Percentiles rank a stretch among this genome's conserved stretches.
These are phyloP conservation scores for Solanum dulcamara DNA, from an alignment of 257 asterid genomes.

Conservation along the genomic window DNA sequence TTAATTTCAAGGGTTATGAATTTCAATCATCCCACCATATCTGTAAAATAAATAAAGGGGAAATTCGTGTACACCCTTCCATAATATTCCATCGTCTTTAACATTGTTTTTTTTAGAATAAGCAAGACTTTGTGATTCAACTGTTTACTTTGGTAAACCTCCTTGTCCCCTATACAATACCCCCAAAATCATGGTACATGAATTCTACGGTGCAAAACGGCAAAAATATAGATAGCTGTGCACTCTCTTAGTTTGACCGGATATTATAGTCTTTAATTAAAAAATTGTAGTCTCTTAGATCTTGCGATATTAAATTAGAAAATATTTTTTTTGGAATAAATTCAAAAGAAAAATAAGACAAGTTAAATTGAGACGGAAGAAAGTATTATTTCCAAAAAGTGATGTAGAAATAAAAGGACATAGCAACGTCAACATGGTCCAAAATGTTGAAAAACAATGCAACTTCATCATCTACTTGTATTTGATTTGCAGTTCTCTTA, in stretches of 20 bases:
- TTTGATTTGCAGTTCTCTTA: neutral
- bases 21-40: neutral
- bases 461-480: neutral
- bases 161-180: neutral
- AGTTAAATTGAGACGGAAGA: too few relatives aligned
- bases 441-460: neutral
- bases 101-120: neutral
- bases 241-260: too few relatives aligned
- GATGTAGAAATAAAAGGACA: neutral
- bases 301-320: too few relatives aligned
- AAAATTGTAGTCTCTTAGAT: too few relatives aligned
- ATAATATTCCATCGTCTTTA: neutral
- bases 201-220: neutral
- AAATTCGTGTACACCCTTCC: too few relatives aligned
- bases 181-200: neutral
- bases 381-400: neutral
- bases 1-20: neutral
- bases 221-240: neutral
- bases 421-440: neutral
- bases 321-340: too few relatives aligned
- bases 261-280: too few relatives aligned
- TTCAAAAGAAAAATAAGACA: neutral
- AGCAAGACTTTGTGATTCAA: neutral
- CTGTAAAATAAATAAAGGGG: too few relatives aligned
- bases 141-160: neutral